These are phyloP conservation scores for Lactarius hengduanensis DNA, from an alignment of 768 basidiomycete genomes.

Conservation along the genomic window DNA sequence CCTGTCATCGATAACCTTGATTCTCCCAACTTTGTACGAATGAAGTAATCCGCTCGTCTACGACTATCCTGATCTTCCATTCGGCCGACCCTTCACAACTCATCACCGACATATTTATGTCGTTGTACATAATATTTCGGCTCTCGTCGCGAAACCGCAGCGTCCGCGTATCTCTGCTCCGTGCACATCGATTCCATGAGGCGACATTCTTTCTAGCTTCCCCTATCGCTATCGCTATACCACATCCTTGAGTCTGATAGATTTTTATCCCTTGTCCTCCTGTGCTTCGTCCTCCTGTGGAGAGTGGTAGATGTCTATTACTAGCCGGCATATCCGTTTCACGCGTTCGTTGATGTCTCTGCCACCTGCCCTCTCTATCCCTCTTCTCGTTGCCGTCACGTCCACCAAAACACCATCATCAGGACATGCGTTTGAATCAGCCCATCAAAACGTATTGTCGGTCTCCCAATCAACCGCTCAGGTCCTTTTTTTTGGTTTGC, in stretches of 20 bases:
- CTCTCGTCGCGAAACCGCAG: conserved; percentile 16
- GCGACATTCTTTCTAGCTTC: background rate
- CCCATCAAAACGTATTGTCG: background rate
- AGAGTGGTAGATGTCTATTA: background rate
- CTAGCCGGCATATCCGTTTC: conserved; percentile 3
- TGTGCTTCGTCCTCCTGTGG: background rate
- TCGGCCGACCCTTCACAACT: conserved; percentile 21
- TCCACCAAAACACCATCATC: conserved; percentile 8
- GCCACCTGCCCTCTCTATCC: background rate
- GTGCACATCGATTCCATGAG: conserved; percentile 8
- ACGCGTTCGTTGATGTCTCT: background rate
- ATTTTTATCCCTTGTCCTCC: background rate
- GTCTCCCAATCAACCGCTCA: background rate
- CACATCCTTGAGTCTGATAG: background rate
- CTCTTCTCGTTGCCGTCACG: conserved; percentile 7
- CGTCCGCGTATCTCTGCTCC: conserved; percentile 12
- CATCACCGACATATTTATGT: conserved; percentile 3
- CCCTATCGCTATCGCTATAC: background rate
- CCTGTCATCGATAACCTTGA: conserved; percentile 19
- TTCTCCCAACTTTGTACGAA: conserved; percentile 17
- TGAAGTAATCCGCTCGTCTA: conserved; percentile 14
- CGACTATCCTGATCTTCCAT: conserved; percentile 5
- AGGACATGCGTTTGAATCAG: background rate
- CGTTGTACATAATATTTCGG: conserved; percentile 10
- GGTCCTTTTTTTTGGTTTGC: background rate